Evolutionary conservation across 164 flowering plant species (phyloP).

Genomic region (Dillenia suffruticosa): DNA sequence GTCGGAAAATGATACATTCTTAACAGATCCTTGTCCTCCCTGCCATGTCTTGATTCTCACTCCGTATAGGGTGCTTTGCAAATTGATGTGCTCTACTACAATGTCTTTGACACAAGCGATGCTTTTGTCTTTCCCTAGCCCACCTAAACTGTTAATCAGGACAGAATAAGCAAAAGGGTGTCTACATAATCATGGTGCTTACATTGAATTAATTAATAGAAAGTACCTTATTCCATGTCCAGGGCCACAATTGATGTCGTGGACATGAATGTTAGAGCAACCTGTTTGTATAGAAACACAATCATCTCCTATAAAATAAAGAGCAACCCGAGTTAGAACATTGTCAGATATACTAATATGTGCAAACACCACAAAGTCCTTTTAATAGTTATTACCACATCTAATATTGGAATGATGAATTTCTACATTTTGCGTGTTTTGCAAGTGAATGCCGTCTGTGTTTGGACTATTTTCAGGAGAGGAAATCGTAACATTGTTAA

Average conservation of each 20-base stretch:
- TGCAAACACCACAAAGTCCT: background rate
- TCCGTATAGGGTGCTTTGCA: conserved; percentile 46
- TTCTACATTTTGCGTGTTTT: conserved; percentile 62
- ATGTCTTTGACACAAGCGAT: conserved; percentile 64
- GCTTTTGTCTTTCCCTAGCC: conserved; percentile 74
- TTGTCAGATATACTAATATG: too few relatives aligned
- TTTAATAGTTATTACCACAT: conserved; percentile 39
- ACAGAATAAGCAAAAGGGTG: background rate
- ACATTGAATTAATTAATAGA: background rate
- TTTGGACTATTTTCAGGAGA: conserved; percentile 80
- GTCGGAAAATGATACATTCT: conserved; percentile 59
- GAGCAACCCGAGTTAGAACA: background rate
- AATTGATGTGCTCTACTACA: conserved; percentile 37
- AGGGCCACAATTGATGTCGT: conserved; percentile 78
- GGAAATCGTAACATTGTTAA: conserved; percentile 60
- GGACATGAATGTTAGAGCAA: conserved; percentile 62
- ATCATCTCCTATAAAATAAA: conserved; percentile 67
- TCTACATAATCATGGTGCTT: background rate
- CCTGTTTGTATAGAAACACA: conserved; percentile 93
- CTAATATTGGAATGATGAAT: conserved; percentile 61
- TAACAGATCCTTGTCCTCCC: conserved; percentile 77
- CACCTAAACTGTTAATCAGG: conserved; percentile 50
- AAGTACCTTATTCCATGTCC: conserved; percentile 91
- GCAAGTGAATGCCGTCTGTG: conserved; percentile 93
- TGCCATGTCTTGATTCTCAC: conserved; percentile 81